Conservation (phyloP, 257 asterid species). For the Orobanche coerulescens region DNA sequence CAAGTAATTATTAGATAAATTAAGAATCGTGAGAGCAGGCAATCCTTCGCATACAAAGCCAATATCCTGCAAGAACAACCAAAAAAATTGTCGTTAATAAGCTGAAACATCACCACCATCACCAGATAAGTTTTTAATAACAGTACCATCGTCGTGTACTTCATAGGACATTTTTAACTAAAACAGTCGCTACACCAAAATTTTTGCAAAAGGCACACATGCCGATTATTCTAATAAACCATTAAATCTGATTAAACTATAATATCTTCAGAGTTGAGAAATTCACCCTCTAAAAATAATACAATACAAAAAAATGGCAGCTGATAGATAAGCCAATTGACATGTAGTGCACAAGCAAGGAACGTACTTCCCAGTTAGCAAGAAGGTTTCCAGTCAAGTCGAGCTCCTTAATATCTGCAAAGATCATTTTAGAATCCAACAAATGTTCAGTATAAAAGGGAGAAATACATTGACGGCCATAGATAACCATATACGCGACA, state of each 20-base stretch:
- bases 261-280: not conserved
- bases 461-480: not conserved
- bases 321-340: conserved; percentile 5
- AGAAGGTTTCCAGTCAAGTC: conserved; percentile 90
- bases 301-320: not conserved
- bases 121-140: not conserved
- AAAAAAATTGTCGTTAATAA: not conserved
- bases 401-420: conserved; percentile 88
- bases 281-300: not conserved
- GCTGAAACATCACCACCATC: not conserved
- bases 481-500: not conserved
- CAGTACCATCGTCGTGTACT: not conserved
- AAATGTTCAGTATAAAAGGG: not conserved
- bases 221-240: conserved; percentile 6
- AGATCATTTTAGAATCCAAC: conserved; percentile 17
- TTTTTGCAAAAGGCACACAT: not conserved
- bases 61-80: conserved; percentile 50
- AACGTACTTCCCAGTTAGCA: conserved; percentile 67
- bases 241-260: not conserved
- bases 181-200: conserved; percentile 1
- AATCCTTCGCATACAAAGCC: conserved; percentile 57
- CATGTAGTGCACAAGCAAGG: conserved; percentile 15
- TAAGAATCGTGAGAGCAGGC: conserved; percentile 62
- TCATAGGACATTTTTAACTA: conserved; percentile 14
- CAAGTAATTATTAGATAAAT: conserved; percentile 61